These are phyloP conservation scores for Leccinum huronense DNA, from an alignment of 1,284 basidiomycete genomes.

Conservation along the genomic window DNA sequence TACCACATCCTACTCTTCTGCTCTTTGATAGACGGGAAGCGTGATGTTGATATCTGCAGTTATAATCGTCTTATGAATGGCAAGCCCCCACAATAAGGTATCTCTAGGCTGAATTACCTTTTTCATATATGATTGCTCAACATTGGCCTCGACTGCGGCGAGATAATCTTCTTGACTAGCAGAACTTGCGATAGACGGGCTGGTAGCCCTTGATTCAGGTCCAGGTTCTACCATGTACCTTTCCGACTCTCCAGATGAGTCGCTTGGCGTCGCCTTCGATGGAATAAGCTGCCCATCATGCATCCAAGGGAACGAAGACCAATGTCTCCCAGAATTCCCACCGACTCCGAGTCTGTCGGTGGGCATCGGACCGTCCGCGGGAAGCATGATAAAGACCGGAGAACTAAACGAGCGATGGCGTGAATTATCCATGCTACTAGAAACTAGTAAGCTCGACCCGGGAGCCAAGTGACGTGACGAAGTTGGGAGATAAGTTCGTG, in stretches of 20 bases:
- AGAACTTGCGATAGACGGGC: not conserved
- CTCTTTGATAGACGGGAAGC: not conserved
- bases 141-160: not conserved
- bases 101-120: not conserved
- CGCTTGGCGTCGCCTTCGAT: constrained; percentile 24
- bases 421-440: not conserved
- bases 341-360: not conserved
- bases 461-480: not conserved
- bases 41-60: not conserved
- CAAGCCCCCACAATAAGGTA: not conserved
- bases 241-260: not conserved
- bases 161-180: not conserved
- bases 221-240: not conserved
- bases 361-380: not conserved
- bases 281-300: not conserved
- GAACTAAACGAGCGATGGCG: not conserved
- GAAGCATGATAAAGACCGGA: not conserved
- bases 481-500: not conserved
- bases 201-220: not conserved
- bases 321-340: not conserved
- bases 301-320: not conserved
- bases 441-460: not conserved
- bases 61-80: not conserved
- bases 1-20: not conserved
- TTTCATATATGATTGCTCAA: not conserved